Conservation (phyloP, 257 asterid genomes). For the Solanum rostratum region DNA sequence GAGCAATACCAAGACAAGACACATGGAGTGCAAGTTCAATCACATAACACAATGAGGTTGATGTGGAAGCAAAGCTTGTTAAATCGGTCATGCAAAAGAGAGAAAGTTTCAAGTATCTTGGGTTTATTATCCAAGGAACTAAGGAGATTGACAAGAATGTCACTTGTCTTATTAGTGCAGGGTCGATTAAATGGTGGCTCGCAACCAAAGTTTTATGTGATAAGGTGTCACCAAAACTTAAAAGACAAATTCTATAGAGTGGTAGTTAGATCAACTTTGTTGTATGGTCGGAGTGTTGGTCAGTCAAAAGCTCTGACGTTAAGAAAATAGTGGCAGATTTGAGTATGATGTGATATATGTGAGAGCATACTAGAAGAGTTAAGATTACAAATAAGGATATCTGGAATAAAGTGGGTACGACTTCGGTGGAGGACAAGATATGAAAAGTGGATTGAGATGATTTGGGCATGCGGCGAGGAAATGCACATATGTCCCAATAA, state of each 20-base stretch:
- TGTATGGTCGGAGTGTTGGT: background rate
- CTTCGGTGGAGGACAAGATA: background rate
- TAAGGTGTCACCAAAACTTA: background rate
- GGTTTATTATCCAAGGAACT: background rate
- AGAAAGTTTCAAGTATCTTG: background rate
- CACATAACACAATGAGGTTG: background rate
- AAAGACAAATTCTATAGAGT: background rate
- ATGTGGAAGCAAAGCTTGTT: background rate
- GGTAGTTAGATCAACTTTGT: background rate
- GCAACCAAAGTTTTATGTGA: background rate
- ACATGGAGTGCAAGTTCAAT: background rate
- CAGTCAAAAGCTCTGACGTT: background rate
- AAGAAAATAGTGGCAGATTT: background rate
- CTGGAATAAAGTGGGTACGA: background rate
- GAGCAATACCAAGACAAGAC: background rate
- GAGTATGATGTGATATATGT: background rate
- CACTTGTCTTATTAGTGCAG: background rate
- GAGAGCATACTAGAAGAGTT: background rate
- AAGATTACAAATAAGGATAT: background rate
- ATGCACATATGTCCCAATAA: background rate
- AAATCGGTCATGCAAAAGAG: background rate
- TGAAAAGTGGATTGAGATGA: background rate
- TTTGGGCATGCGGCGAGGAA: background rate
- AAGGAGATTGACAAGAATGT: background rate
- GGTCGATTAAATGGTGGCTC: background rate